Conservation (phyloP, 2,329 filamentous ascomycete species). For the Xylaria sp. region DNA sequence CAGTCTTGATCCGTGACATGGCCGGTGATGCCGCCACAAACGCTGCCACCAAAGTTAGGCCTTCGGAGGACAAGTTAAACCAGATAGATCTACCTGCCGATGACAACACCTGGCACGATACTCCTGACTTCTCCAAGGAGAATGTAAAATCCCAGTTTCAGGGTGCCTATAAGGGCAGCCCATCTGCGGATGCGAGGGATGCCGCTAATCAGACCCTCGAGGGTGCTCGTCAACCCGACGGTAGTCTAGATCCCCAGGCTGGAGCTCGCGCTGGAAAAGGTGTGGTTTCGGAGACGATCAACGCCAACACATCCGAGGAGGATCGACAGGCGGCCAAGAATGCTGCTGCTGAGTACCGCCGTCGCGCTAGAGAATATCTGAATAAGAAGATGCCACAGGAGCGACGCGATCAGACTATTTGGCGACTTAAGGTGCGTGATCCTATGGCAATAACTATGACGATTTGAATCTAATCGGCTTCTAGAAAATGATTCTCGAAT, state of each 20-base stretch:
- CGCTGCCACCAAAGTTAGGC: conserved; percentile 78
- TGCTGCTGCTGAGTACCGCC: conserved; percentile 54
- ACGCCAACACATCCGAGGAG: conserved; percentile 71
- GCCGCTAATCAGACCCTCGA: conserved; percentile 62
- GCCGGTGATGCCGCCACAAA: conserved; percentile 88
- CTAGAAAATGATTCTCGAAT: conserved; percentile 95
- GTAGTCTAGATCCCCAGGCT: conserved; percentile 37
- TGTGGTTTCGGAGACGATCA: conserved; percentile 64
- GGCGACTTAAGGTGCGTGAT: conserved; percentile 73
- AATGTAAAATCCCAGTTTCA: conserved; percentile 76
- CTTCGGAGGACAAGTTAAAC: conserved; percentile 77
- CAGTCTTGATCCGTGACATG: conserved; percentile 85
- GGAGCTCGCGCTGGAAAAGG: conserved; percentile 43
- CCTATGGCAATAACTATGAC: conserved; percentile 62
- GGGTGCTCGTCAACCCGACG: conserved; percentile 50
- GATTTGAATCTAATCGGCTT: conserved; percentile 61
- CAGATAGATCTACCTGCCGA: conserved; percentile 86
- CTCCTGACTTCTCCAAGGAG: conserved; percentile 77
- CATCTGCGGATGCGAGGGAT: conserved; percentile 68
- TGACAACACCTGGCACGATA: conserved; percentile 94
- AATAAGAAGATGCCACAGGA: conserved; percentile 89
- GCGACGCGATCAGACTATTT: conserved; percentile 90
- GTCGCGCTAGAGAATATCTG: conserved; percentile 75
- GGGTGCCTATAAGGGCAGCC: conserved; percentile 65
- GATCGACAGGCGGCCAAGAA: conserved; percentile 51